Base-by-base conservation (phyloP, 2,329 filamentous ascomycete genomes). In the Periconia digitata region DNA sequence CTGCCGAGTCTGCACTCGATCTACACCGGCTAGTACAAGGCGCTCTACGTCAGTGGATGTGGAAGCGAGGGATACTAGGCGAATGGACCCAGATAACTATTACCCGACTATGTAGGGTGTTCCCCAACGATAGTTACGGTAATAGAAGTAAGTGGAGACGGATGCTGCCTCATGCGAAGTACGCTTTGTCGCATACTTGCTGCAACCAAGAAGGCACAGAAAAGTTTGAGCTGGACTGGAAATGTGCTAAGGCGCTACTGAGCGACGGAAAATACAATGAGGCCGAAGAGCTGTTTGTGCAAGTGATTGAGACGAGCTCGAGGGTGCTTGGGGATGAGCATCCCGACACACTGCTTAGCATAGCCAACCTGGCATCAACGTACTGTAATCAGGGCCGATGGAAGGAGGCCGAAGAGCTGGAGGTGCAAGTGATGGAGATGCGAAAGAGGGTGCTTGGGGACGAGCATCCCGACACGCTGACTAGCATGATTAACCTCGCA, bases 121-220 rank as follows among this genome's bases (percentile, higher is more conserved):
- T 59, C 23, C 54, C 50, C 46, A 32, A 53, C 32, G 3, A 46
- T 35, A 16, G 49, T 46, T 40, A 61, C 27, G 27, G 39, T 22
- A 54, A 50, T 37, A 55, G 51, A 51, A 60, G 56, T 37, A 59
- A 57, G 20, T 60, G 47, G 58, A 59, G 53, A 50, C 49, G 50
- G 47, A 40, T 56, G 18, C 48, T 61, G 32, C 51, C 49, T 8
- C 53, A 58, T 53, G 47, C 51, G 15, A 36, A 49, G 43, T 55
- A 54, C 29, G 43, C 43, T 49, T 40, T 58, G 35, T 54, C 46
- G 21, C 38, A 53, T 46, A 49, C 34, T 41, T 17, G 17, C 6
- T 12, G 21, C 17, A 23, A 44, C 20, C 1, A 55, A 21, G 43
- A 56, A 2, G 29, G 45, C 20, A n/a, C n/a, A n/a, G n/a, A n/a